These are phyloP conservation scores for Dicorynia guianensis DNA, from an alignment of 306 rosid genomes.

Conservation along the genomic window DNA sequence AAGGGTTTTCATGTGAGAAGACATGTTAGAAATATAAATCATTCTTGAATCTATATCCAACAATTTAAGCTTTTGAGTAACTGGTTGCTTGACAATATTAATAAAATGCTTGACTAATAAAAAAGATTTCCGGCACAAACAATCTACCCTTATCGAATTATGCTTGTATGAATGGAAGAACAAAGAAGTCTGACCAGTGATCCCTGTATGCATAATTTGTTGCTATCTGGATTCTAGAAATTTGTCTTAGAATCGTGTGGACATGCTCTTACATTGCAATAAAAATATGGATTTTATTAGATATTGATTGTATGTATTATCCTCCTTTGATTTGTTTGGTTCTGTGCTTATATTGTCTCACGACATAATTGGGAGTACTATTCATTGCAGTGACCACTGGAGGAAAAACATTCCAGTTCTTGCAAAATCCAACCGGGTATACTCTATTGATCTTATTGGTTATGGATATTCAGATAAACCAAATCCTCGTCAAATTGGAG, in stretches of 20 bases:
- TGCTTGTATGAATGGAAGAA: too few relatives aligned
- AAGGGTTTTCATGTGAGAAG: too few relatives aligned
- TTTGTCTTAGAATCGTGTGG: constrained; percentile 5
- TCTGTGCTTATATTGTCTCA: constrained; percentile 33
- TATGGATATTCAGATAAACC: constrained; percentile 98
- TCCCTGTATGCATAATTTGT: not conserved
- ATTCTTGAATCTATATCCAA: too few relatives aligned
- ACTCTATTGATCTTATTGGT: constrained; percentile 91
- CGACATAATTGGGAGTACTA: constrained; percentile 39
- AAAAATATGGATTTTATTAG: not conserved
- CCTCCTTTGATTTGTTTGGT: constrained; percentile 36
- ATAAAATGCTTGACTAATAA: too few relatives aligned
- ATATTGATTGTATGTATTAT: constrained; percentile 20
- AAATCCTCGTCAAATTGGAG: constrained; percentile 72
- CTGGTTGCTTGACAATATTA: too few relatives aligned
- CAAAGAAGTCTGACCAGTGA: not conserved
- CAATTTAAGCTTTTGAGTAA: too few relatives aligned
- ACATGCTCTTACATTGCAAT: constrained; percentile 1
- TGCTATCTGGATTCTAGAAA: not conserved
- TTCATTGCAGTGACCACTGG: constrained; percentile 92
- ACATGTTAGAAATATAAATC: too few relatives aligned
- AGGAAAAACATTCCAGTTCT: constrained; percentile 82
- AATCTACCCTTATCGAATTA: too few relatives aligned
- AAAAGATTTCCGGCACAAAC: too few relatives aligned
- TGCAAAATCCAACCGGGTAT: constrained; percentile 80